phyloP scores from a whole-genome alignment of 2,329 filamentous ascomycete species.

The Pseudocercospora macadamiae region DNA sequence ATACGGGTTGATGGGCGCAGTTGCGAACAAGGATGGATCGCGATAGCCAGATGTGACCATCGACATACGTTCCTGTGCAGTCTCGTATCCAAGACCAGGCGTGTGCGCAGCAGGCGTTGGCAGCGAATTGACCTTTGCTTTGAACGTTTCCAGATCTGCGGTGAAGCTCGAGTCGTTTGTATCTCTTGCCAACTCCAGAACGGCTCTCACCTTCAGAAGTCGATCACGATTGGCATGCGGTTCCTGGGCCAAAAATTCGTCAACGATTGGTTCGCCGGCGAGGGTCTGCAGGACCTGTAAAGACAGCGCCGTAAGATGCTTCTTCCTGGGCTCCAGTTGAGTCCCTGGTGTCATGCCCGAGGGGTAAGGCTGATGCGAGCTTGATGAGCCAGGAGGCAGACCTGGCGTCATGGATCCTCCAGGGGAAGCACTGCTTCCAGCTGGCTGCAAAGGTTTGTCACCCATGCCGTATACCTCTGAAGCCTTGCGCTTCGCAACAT shows the following conservation, averaged over 20 bases:
- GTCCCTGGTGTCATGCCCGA: slow-evolving; percentile 22
- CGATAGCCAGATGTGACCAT: slow-evolving; percentile 28
- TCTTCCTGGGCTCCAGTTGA: slow-evolving; percentile 21
- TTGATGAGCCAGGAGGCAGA: slow-evolving; percentile 22
- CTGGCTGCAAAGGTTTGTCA: slow-evolving; percentile 35
- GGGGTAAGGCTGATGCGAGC: slow-evolving; percentile 20
- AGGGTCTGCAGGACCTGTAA: slow-evolving; percentile 32
- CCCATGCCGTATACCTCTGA: slow-evolving; percentile 34
- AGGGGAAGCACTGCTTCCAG: slow-evolving; percentile 33
- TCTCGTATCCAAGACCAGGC: slow-evolving; percentile 25
- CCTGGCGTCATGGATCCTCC: slow-evolving; percentile 28
- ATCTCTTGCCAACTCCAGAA: slow-evolving; percentile 20
- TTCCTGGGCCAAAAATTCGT: slow-evolving; percentile 33
- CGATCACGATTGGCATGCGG: slow-evolving; percentile 34
- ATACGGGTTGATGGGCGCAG: slow-evolving; percentile 21
- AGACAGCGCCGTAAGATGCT: slow-evolving; percentile 34
- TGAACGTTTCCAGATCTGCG: slow-evolving; percentile 28
- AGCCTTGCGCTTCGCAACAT: slow-evolving; percentile 69
- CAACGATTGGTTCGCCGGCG: slow-evolving; percentile 30
- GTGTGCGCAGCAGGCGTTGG: slow-evolving; percentile 29
- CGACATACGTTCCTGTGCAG: slow-evolving; percentile 21
- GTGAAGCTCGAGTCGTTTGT: slow-evolving; percentile 23
- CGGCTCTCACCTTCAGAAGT: slow-evolving; percentile 29
- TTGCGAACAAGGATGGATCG: slow-evolving; percentile 35
- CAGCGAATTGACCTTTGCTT: slow-evolving; percentile 27